Percentiles rank a stretch among this genome's conserved stretches.
Conservation (phyloP, 495 filamentous ascomycete genomes). For the Copromyces sp. region DNA sequence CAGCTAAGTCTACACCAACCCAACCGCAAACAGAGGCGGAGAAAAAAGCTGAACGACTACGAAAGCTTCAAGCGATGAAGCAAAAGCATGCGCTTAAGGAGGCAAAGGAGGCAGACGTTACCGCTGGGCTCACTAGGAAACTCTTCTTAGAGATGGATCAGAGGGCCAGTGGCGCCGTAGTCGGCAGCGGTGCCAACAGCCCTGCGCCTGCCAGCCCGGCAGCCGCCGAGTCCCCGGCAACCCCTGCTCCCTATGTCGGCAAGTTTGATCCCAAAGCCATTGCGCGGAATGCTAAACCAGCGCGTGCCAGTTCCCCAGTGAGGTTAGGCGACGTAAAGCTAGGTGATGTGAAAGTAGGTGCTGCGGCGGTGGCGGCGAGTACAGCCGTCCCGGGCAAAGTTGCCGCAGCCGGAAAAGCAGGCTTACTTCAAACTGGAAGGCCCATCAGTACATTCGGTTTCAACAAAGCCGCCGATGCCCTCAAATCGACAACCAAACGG, state of each 20-base stretch:
- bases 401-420: slow-evolving; percentile 4
- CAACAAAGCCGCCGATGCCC: slow-evolving; percentile 55
- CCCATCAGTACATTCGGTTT: slow-evolving; percentile 74
- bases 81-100: slow-evolving; percentile 76
- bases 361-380: not conserved
- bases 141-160: slow-evolving; percentile 70
- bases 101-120: slow-evolving; percentile 62
- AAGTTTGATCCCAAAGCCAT: slow-evolving; percentile 90
- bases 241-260: slow-evolving; percentile 50
- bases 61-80: slow-evolving; percentile 86
- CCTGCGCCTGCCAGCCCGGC: slow-evolving; percentile 48
- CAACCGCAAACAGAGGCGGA: slow-evolving; percentile 61
- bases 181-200: slow-evolving; percentile 30
- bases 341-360: slow-evolving; percentile 19
- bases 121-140: slow-evolving; percentile 49
- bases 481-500: slow-evolving; percentile 58
- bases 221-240: slow-evolving; percentile 29
- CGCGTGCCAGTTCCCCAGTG: slow-evolving; percentile 28
- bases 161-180: slow-evolving; percentile 46
- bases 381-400: slow-evolving; percentile 4
- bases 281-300: slow-evolving; percentile 58
- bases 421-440: slow-evolving; percentile 26
- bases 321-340: slow-evolving; percentile 30
- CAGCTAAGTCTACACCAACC: slow-evolving; percentile 41
- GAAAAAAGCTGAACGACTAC: slow-evolving; percentile 73